Conservation (phyloP, 202 grass and related monocot genomes). For the Schoenoplectus triqueter region DNA sequence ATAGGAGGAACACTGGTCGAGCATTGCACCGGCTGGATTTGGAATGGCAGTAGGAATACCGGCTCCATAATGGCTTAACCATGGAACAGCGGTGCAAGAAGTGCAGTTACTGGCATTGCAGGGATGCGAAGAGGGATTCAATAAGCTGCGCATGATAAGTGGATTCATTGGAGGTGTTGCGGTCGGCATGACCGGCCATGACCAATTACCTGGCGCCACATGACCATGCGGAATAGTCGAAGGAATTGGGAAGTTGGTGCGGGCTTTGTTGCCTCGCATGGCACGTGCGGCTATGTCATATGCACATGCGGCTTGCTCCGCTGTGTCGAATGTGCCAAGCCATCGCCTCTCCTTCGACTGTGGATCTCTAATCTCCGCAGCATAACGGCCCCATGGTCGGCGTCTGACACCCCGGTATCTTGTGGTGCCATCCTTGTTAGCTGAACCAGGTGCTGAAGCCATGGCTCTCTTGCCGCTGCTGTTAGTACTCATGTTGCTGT, state of each 20-base stretch:
- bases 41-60: constrained; percentile 36
- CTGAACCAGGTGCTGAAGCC: constrained; percentile 35
- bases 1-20: neutral
- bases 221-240: constrained; percentile 21
- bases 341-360: constrained; percentile 84
- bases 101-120: constrained; percentile 48
- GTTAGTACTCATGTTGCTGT: constrained; percentile 46
- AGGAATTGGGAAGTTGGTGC: constrained; percentile 80
- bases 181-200: neutral
- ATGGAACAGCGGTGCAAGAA: constrained; percentile 6
- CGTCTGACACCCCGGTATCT: constrained; percentile 89
- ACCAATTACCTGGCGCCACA: constrained; percentile 12
- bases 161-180: constrained; percentile 40
- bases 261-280: constrained; percentile 89
- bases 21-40: neutral
- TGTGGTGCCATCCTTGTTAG: constrained; percentile 30
- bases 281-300: constrained; percentile 93
- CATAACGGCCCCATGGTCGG: constrained; percentile 89
- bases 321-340: constrained; percentile 96
- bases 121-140: constrained; percentile 47
- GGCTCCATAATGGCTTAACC: constrained; percentile 20
- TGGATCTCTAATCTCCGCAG: constrained; percentile 92
- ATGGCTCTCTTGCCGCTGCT: constrained; percentile 33
- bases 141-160: constrained; percentile 60
- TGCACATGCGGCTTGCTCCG: constrained; percentile 93